phyloP scores from a whole-genome alignment of 2,329 filamentous ascomycete genomes.

The Diaporthe citri region DNA sequence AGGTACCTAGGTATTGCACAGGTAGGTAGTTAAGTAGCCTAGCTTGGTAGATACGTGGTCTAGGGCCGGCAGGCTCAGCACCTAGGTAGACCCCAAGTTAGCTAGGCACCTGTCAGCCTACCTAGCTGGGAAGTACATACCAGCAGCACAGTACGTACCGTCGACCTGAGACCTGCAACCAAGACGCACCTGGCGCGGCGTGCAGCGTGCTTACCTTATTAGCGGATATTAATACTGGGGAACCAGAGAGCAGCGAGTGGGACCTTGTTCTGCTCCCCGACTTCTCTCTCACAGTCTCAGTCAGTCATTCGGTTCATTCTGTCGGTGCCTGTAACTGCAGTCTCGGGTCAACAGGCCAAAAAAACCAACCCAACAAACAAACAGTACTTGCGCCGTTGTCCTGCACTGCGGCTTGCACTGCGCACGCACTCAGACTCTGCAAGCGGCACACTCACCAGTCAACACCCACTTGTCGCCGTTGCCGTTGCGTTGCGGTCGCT shows the following conservation, averaged over 20 bases:
- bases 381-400: constrained; percentile 12
- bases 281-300: constrained; percentile 31
- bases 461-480: background rate
- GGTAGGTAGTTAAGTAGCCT: background rate
- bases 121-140: background rate
- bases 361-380: background rate
- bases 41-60: background rate
- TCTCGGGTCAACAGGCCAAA: constrained; percentile 3
- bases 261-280: constrained; percentile 23
- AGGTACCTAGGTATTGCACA: too few species aligned
- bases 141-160: constrained; percentile 13
- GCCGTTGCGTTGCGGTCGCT: background rate
- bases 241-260: constrained; percentile 25
- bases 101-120: background rate
- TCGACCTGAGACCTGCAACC: constrained; percentile 22
- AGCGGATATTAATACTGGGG: constrained; percentile 36
- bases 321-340: constrained; percentile 20
- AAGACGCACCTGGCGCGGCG: constrained; percentile 24
- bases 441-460: constrained; percentile 3
- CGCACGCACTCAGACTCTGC: background rate
- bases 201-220: constrained; percentile 36
- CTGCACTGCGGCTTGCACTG: constrained; percentile 9
- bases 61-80: background rate
- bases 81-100: background rate
- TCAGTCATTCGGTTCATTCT: constrained; percentile 21